phyloP scores from a whole-genome alignment of 2,329 filamentous ascomycete genomes.

The Parascedosporium putredinis region DNA sequence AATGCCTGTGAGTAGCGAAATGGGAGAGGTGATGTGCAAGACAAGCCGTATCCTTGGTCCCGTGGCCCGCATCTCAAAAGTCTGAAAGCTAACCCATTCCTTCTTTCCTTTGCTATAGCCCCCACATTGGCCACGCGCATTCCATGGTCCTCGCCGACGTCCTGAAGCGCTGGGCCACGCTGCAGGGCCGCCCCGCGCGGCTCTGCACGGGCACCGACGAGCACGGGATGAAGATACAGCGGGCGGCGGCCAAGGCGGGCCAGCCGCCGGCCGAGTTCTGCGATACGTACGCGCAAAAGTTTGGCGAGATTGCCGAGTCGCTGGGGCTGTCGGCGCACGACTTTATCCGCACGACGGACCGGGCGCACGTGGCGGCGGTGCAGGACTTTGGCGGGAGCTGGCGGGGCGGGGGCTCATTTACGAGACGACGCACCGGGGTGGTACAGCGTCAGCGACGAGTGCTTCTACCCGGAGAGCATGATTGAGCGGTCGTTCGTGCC shows the following conservation, averaged over 20 bases:
- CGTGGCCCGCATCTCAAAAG: neutral
- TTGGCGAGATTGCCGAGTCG: conserved; percentile 60
- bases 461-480: conserved; percentile 74
- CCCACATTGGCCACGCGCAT: conserved; percentile 91
- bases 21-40: too few relatives aligned
- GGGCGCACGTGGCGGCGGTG: conserved; percentile 72
- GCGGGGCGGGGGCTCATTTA: conserved; percentile 71
- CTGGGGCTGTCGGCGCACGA: conserved; percentile 67
- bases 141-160: conserved; percentile 86
- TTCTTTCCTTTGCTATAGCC: too few relatives aligned
- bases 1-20: too few relatives aligned
- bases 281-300: conserved; percentile 71
- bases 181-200: conserved; percentile 61
- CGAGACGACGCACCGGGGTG: conserved; percentile 77
- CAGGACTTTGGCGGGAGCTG: conserved; percentile 82
- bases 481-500: conserved; percentile 68
- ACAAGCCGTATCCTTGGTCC: too few relatives aligned
- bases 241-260: conserved; percentile 62
- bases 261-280: conserved; percentile 76
- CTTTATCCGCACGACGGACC: conserved; percentile 88
- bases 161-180: conserved; percentile 78
- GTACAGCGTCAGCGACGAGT: conserved; percentile 96
- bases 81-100: neutral
- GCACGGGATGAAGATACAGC: conserved; percentile 95
- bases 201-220: conserved; percentile 92